Conservation (phyloP, 1,284 basidiomycete species). For the Stygiomarasmius scandens region DNA sequence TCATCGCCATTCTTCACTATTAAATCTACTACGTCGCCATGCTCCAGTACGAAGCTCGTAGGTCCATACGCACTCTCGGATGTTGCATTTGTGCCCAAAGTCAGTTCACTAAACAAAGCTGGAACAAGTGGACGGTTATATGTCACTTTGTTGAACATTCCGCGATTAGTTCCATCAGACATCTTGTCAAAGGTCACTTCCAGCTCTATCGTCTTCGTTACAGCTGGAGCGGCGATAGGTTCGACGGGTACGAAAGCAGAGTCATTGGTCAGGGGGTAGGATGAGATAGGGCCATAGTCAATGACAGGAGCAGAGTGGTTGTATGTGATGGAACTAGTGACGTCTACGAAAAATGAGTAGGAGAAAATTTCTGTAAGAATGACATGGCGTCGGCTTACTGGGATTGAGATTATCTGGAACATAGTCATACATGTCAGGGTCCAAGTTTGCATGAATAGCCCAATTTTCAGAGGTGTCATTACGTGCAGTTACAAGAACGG, state of each 20-base stretch:
- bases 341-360: conserved; percentile 46
- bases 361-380: conserved; percentile 26
- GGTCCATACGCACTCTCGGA: conserved; percentile 77
- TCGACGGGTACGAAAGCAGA: conserved; percentile 60
- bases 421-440: conserved; percentile 83
- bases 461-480: conserved; percentile 86
- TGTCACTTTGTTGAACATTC: conserved; percentile 72
- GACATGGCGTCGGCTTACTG: too few species aligned
- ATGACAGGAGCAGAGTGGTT: conserved; percentile 47
- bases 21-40: conserved; percentile 80
- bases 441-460: conserved; percentile 90
- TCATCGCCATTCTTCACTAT: conserved; percentile 80
- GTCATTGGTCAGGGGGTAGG: conserved; percentile 65
- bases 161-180: conserved; percentile 79
- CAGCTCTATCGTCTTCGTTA: conserved; percentile 59
- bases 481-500: conserved; percentile 86
- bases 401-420: conserved; percentile 73
- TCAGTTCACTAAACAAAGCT: conserved; percentile 73
- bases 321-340: conserved; percentile 80
- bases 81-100: conserved; percentile 77
- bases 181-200: conserved; percentile 71
- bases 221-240: conserved; percentile 43
- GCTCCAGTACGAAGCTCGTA: conserved; percentile 72
- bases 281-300: conserved; percentile 51
- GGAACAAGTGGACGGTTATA: conserved; percentile 76